Conservation (phyloP, 2,329 filamentous ascomycete genomes). For the Colletotrichum melonis region DNA sequence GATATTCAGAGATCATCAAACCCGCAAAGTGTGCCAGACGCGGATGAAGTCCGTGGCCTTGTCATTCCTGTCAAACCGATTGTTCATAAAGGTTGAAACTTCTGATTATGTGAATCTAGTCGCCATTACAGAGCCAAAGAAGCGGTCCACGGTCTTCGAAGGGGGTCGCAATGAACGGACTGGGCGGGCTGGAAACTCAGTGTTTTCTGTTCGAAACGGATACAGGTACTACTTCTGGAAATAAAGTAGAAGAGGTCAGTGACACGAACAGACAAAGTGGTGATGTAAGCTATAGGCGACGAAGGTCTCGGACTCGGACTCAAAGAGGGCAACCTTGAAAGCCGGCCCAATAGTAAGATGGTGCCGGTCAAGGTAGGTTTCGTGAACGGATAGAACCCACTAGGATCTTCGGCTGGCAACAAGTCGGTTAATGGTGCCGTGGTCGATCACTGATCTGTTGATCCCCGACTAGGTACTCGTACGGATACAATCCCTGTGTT, state of each 20-base stretch:
- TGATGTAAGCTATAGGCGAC: not conserved
- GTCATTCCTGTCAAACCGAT: not conserved
- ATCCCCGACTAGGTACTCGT: not conserved
- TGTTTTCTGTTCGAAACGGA: not conserved
- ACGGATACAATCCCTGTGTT: not conserved
- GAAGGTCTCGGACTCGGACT: constrained; percentile 4
- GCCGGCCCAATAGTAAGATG: not conserved
- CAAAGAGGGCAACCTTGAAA: not conserved
- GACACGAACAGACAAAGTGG: not conserved
- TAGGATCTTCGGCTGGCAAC: not conserved
- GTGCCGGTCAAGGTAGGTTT: not conserved
- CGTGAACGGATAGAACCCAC: not conserved
- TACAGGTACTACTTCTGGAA: not conserved
- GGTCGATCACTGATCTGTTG: not conserved
- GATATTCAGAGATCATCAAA: not conserved
- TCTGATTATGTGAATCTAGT: not conserved
- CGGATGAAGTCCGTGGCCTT: not conserved
- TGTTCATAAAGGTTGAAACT: not conserved
- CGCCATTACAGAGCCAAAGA: not conserved
- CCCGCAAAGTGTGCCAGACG: not conserved
- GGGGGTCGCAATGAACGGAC: not conserved
- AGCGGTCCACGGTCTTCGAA: not conserved
- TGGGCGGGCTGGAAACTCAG: constrained; percentile 7
- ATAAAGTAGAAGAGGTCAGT: not conserved
- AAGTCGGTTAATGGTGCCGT: not conserved